Evolutionary conservation across 2,329 filamentous ascomycete genomes (phyloP), one percentile per base, ranked within the genome.

Genomic region (Pyrenochaeta sp.): DNA sequence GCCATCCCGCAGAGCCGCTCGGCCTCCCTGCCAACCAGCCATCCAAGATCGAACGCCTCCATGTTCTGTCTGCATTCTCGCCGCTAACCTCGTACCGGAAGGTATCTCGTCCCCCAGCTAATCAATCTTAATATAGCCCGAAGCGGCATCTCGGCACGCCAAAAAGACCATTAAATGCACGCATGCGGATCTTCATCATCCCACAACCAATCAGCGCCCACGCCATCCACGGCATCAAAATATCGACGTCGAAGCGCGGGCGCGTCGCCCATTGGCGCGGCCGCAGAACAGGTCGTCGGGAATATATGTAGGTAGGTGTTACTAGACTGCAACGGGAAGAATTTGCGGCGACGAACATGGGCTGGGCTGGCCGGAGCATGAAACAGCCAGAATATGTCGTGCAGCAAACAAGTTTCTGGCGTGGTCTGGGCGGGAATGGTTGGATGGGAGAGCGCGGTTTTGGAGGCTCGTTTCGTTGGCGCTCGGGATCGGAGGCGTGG

Each of bases 1-100:
- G 35, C 47, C 44, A 27, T 48, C 51, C 58, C 61, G 61, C 61
- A 64, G 60, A 64, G 61, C 61, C 61, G 59, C 61, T 56, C 58
- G 58, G 58, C 46, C 46, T 39, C 53, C 56, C 36, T 28, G 17
- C 48, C 48, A 49, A 34, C 44, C 48, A 43, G 21, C 32, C 13
- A 30, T 29, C 41, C 35, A 31, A 35, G 31, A 46, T 30, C 36
- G 28, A 10, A 6, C 38, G 30, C 23, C 11, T 17, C 14, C 30
- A 32, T 7, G 13, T 23, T 18, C 13, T 7, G 19, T 10, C 27
- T 18, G 4, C n/a, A 30, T 9, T 8, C 27, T 28, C 7, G 26
- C 14, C 31, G 13, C 31, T 34, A 34, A 20, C 6, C 40, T 18
- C 26, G 35, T 9, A 35, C 14, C 13, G 27, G 44, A 34, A 42